phyloP scores from a whole-genome alignment of 2,329 filamentous ascomycete genomes.

The Talaromyces pinophilus region DNA sequence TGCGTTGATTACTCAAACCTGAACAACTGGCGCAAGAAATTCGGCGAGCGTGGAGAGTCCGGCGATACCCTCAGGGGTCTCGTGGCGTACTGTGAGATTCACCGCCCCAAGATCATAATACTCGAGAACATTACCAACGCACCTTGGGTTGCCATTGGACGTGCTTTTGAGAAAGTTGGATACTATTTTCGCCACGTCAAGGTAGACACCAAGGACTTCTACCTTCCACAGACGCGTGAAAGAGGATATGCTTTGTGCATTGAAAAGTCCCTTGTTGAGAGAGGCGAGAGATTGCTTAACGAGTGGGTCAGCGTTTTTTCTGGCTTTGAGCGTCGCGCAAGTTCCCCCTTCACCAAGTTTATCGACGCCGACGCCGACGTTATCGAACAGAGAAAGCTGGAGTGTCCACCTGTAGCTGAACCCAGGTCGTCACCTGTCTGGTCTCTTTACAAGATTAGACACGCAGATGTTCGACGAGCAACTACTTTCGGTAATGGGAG shows the following conservation, averaged over 20 bases:
- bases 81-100: slow-evolving; percentile 56
- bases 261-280: slow-evolving; percentile 37
- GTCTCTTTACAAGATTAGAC: slow-evolving; percentile 58
- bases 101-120: slow-evolving; percentile 64
- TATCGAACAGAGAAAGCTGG: slow-evolving; percentile 52
- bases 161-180: slow-evolving; percentile 50
- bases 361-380: slow-evolving; percentile 59
- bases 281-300: slow-evolving; percentile 31
- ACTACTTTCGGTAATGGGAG: slow-evolving; percentile 56
- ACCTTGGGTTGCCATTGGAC: slow-evolving; percentile 59
- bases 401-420: slow-evolving; percentile 38
- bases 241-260: slow-evolving; percentile 63
- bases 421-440: slow-evolving; percentile 34
- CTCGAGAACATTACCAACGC: slow-evolving; percentile 69
- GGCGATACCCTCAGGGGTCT: slow-evolving; percentile 65
- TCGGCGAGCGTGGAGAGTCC: slow-evolving; percentile 63
- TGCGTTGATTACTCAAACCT: slow-evolving; percentile 73
- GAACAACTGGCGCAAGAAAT: slow-evolving; percentile 58
- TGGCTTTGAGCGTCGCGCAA: slow-evolving; percentile 58
- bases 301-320: slow-evolving; percentile 49
- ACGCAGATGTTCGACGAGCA: slow-evolving; percentile 56
- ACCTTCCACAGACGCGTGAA: slow-evolving; percentile 69
- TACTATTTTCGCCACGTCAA: slow-evolving; percentile 56
- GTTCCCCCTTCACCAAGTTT: slow-evolving; percentile 63
- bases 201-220: slow-evolving; percentile 70